Percentiles rank a stretch among this genome's conserved stretches.
These are phyloP conservation scores for Infundibulicybe gibba DNA, from an alignment of 768 basidiomycete species.

Conservation along the genomic window DNA sequence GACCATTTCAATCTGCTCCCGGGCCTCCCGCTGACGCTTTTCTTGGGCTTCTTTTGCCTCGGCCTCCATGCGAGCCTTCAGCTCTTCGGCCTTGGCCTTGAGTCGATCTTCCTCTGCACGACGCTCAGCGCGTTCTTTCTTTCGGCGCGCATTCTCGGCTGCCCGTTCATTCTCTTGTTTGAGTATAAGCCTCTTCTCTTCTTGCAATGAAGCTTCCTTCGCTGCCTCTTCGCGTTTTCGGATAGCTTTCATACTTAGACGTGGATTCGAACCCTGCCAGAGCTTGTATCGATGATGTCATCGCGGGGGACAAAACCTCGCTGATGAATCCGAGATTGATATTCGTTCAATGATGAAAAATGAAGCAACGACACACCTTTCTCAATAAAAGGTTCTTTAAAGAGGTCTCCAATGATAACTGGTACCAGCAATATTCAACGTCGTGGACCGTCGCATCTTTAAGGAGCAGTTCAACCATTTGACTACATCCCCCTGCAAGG, in stretches of 20 bases:
- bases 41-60: constrained; percentile 12
- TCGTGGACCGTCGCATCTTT: constrained; percentile 36
- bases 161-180: constrained; percentile 24
- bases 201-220: constrained; percentile 15
- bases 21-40: constrained; percentile 6
- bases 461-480: constrained; percentile 27
- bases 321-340: constrained; percentile 8
- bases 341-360: too few relatives aligned
- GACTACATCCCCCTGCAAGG: constrained; percentile 20
- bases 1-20: constrained; percentile 3
- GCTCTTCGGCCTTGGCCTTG: constrained; percentile 9
- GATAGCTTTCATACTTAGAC: constrained; percentile 19
- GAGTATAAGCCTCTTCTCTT: constrained; percentile 16
- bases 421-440: constrained; percentile 30
- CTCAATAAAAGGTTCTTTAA: constrained; percentile 24
- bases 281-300: background rate
- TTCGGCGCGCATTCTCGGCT: constrained; percentile 21
- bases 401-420: constrained; percentile 10
- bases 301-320: constrained; percentile 25
- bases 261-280: too few relatives aligned
- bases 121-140: constrained; percentile 22
- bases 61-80: constrained; percentile 7
- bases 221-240: constrained; percentile 18
- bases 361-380: constrained; percentile 18
- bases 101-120: constrained; percentile 15